Percentiles rank a stretch among this genome's conserved stretches.
phyloP scores from a whole-genome alignment of 306 rosid species.

The Sindora glabra region DNA sequence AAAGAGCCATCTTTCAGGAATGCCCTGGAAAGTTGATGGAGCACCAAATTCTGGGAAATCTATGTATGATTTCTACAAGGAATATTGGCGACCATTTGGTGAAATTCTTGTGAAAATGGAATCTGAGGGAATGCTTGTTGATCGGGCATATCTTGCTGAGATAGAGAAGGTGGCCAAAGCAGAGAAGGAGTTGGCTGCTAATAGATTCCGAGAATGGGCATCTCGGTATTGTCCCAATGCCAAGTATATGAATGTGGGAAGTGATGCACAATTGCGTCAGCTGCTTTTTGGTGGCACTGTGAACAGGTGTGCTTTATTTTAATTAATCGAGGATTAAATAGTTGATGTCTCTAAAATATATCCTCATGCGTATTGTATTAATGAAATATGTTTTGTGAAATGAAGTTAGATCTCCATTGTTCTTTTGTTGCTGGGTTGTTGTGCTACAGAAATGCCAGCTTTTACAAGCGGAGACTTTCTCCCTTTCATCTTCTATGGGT shows the following conservation, averaged over 20 bases:
- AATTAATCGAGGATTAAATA: too few relatives aligned
- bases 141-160: constrained; percentile 65
- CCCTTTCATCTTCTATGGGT: background rate
- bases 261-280: constrained; percentile 84
- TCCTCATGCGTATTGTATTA: too few relatives aligned
- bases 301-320: constrained; percentile 52
- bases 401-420: too few relatives aligned
- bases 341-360: too few relatives aligned
- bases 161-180: constrained; percentile 82
- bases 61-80: constrained; percentile 75
- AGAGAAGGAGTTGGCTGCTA: constrained; percentile 74
- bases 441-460: too few relatives aligned
- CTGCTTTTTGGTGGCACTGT: constrained; percentile 76
- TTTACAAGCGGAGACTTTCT: too few relatives aligned
- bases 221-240: constrained; percentile 76
- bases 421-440: too few relatives aligned
- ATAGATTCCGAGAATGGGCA: constrained; percentile 89
- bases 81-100: constrained; percentile 91
- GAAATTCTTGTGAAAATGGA: constrained; percentile 85
- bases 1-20: constrained; percentile 27
- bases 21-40: constrained; percentile 34
- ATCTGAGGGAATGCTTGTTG: constrained; percentile 93
- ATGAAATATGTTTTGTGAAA: too few relatives aligned
- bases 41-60: constrained; percentile 28
- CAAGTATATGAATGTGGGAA: constrained; percentile 87